Conservation (phyloP, 2,329 filamentous ascomycete genomes). For the Sporothrix humicola region DNA sequence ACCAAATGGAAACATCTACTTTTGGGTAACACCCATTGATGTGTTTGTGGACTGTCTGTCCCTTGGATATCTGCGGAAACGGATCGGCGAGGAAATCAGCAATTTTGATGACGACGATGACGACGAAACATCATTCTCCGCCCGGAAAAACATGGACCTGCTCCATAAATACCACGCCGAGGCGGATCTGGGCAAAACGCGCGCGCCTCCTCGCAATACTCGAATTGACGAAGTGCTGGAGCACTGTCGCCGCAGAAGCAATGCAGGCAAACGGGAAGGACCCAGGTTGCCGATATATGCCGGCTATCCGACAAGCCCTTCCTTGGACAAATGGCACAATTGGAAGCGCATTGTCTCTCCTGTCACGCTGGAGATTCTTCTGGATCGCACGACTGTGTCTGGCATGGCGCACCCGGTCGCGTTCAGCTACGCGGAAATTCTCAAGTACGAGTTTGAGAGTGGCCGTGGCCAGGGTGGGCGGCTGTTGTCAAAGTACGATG, state of each 20-base stretch:
- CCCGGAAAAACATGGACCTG: neutral
- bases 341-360: conserved; percentile 12
- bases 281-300: neutral
- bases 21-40: conserved; percentile 24
- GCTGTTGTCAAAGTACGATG: conserved; percentile 27
- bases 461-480: neutral
- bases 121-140: no score
- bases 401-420: conserved; percentile 4
- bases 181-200: neutral
- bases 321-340: neutral
- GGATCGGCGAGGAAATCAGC: neutral
- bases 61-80: neutral
- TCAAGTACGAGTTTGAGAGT: neutral
- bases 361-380: conserved; percentile 8
- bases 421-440: neutral
- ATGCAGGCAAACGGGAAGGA: neutral
- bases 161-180: neutral
- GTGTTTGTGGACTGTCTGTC: conserved; percentile 13
- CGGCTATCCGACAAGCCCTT: neutral
- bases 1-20: neutral
- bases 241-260: neutral
- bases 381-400: neutral
- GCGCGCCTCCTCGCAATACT: neutral
- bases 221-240: neutral
- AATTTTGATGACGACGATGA: no score